Percentiles rank a stretch among this genome's conserved stretches.
phyloP scores from a whole-genome alignment of 1,284 basidiomycete genomes.

The Grifola frondosa region DNA sequence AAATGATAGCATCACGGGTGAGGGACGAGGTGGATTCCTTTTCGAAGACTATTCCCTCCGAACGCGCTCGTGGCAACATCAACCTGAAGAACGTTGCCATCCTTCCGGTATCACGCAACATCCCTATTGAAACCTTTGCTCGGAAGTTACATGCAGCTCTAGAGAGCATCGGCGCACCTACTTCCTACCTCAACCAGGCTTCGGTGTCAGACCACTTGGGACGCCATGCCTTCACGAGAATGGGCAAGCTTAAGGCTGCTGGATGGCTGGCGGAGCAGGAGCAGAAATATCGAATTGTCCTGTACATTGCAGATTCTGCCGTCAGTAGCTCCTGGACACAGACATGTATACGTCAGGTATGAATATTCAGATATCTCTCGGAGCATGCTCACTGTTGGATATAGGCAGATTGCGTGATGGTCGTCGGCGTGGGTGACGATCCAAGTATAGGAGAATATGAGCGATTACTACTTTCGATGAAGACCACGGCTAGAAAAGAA shows the following conservation, averaged over 20 bases:
- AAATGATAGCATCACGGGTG: conserved; percentile 92
- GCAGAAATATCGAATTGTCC: conserved; percentile 85
- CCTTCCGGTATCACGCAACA: conserved; percentile 76
- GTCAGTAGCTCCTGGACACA: conserved; percentile 96
- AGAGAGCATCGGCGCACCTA: conserved; percentile 86
- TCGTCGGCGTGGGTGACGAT: conserved; percentile 95
- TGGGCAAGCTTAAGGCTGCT: conserved; percentile 92
- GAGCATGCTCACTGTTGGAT: not conserved
- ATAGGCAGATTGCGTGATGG: conserved; percentile 93
- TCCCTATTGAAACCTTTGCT: conserved; percentile 87
- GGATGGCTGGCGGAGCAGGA: conserved; percentile 96
- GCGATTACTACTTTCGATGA: conserved; percentile 87
- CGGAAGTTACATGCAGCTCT: conserved; percentile 85
- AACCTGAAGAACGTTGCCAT: conserved; percentile 94
- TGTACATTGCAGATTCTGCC: conserved; percentile 93
- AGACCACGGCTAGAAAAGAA: conserved; percentile 97
- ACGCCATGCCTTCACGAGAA: conserved; percentile 88
- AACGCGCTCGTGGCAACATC: conserved; percentile 77
- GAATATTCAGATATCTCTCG: conserved; percentile 16
- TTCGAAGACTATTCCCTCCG: conserved; percentile 46
- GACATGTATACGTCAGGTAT: conserved; percentile 89
- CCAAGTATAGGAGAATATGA: conserved; percentile 91
- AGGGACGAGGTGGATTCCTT: conserved; percentile 76
- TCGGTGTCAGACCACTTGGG: conserved; percentile 89
- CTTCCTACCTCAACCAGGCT: conserved; percentile 88